A percentile compares a stretch with the other conserved stretches of the same genome.
Conservation (phyloP, 2,329 filamentous ascomycete genomes). For the Onygenales sp. region DNA sequence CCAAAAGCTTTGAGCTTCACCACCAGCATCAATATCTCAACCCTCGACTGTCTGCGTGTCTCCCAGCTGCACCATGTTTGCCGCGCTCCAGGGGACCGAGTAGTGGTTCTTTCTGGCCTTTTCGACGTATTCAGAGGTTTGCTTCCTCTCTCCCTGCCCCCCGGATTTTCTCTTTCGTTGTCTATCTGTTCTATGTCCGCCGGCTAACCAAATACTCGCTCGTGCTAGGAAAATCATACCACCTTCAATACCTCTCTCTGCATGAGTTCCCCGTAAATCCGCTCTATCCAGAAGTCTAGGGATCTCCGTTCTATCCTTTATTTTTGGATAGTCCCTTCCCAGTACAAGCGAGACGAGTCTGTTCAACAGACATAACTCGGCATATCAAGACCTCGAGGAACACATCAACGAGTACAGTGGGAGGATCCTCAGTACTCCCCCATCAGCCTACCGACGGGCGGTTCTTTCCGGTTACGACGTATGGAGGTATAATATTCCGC, state of each 20-base stretch:
- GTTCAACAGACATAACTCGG: neutral
- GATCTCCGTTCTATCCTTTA: neutral
- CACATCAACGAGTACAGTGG: too few species aligned
- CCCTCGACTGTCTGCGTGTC: neutral
- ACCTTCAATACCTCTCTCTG: neutral
- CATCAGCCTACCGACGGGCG: neutral
- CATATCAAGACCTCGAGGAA: neutral
- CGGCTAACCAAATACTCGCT: neutral
- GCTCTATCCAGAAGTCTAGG: neutral
- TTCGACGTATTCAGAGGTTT: neutral
- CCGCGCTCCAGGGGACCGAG: neutral
- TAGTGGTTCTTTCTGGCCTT: neutral
- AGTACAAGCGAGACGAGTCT: neutral
- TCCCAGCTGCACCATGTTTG: neutral
- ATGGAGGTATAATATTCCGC: neutral
- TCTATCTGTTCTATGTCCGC: neutral
- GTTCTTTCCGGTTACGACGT: neutral
- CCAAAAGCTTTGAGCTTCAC: slow-evolving; percentile 1
- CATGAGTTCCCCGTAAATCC: neutral
- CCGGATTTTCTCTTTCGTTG: neutral
- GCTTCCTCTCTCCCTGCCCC: neutral
- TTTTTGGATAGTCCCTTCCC: neutral
- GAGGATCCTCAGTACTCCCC: too few species aligned
- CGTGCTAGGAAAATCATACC: neutral
- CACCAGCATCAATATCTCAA: neutral